phyloP scores from a whole-genome alignment of 108 stramenopile genomes.

The Licmophora abbreviata region DNA sequence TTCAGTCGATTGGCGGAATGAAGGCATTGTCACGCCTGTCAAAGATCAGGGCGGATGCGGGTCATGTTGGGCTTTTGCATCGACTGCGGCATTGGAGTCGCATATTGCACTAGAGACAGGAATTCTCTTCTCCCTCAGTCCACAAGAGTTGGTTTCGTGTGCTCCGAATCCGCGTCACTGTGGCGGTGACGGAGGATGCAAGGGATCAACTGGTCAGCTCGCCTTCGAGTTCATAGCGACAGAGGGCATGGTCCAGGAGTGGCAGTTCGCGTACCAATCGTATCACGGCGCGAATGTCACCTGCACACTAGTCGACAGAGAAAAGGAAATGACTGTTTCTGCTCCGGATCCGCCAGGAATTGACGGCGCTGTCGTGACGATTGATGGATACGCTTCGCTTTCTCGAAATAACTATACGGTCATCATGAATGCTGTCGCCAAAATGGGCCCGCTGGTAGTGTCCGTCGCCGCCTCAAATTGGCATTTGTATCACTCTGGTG shows the following conservation, averaged over 20 bases:
- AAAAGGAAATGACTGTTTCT: not conserved
- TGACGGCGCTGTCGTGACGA: conserved; percentile 47
- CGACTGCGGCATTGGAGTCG: conserved; percentile 61
- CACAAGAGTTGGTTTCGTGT: conserved; percentile 73
- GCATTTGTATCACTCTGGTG: conserved; percentile 50
- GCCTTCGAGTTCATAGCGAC: conserved; percentile 63
- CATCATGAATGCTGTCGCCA: conserved; percentile 80
- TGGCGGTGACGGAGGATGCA: conserved; percentile 73
- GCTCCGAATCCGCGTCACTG: conserved; percentile 71
- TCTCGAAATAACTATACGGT: conserved; percentile 66
- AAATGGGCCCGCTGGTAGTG: conserved; percentile 66
- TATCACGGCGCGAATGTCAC: conserved; percentile 32
- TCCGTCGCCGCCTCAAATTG: conserved; percentile 61
- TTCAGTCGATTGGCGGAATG: conserved; percentile 72
- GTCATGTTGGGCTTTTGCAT: conserved; percentile 82
- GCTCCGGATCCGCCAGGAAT: conserved; percentile 5
- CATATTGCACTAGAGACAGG: conserved; percentile 45
- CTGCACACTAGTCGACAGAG: conserved; percentile 24
- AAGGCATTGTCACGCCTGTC: conserved; percentile 50
- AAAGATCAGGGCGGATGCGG: conserved; percentile 83
- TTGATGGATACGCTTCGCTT: conserved; percentile 60
- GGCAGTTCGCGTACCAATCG: conserved; percentile 42
- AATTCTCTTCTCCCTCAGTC: conserved; percentile 20
- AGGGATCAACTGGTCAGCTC: conserved; percentile 57
- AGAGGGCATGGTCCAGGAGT: conserved; percentile 53